Percentiles rank a stretch among this genome's conserved stretches.
Conservation (phyloP, 768 basidiomycete genomes). For the Dentipellis fragilis region DNA sequence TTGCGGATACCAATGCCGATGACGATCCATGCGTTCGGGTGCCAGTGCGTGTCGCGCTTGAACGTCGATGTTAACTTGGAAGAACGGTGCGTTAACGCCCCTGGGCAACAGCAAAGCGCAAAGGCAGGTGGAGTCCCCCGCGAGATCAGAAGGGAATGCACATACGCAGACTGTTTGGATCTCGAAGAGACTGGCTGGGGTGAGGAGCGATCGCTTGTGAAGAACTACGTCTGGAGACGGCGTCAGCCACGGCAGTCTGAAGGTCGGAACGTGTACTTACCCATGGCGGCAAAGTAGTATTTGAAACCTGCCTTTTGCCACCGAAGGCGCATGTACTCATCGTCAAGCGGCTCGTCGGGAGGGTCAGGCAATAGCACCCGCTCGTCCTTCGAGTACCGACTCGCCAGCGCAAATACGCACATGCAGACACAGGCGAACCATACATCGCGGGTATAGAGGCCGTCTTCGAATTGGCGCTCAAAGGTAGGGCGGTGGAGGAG, state of each 20-base stretch:
- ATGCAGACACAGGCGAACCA: slow-evolving; percentile 23
- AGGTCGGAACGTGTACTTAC: slow-evolving; percentile 22
- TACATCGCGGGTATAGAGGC: slow-evolving; percentile 36
- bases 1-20: slow-evolving; percentile 33
- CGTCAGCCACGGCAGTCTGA: slow-evolving; percentile 2
- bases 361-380: slow-evolving; percentile 18
- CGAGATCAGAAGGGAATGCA: slow-evolving; percentile 7
- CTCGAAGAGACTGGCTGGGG: slow-evolving; percentile 52
- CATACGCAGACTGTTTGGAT: slow-evolving; percentile 46
- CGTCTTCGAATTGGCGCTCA: slow-evolving; percentile 44
- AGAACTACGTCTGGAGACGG: slow-evolving; percentile 37
- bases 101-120: slow-evolving; percentile 7
- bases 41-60: slow-evolving; percentile 35
- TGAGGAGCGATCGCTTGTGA: slow-evolving; percentile 38
- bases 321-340: slow-evolving; percentile 23
- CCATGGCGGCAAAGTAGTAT: slow-evolving; percentile 48
- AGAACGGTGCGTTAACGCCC: neutral
- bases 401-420: slow-evolving; percentile 20
- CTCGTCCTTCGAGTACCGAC: slow-evolving; percentile 19
- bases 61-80: slow-evolving; percentile 37
- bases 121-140: neutral
- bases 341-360: slow-evolving; percentile 16
- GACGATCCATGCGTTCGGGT: slow-evolving; percentile 37
- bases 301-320: slow-evolving; percentile 51
- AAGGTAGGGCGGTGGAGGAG: slow-evolving; percentile 69